These are phyloP conservation scores for Lasiosphaeris hirsuta DNA, from an alignment of 495 filamentous ascomycete genomes.

Conservation along the genomic window DNA sequence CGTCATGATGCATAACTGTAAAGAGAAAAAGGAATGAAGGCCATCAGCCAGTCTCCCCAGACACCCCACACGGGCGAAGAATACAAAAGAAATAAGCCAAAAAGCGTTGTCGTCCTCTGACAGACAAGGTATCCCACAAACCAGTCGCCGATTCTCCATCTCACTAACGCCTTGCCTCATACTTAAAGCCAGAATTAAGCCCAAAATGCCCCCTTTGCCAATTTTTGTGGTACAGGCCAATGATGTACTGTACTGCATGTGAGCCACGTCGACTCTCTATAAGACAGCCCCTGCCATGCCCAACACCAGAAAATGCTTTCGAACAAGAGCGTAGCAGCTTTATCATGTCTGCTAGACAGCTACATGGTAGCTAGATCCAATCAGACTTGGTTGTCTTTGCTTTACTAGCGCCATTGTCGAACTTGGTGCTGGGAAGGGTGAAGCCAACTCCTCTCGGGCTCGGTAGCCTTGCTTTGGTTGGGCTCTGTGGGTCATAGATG, in stretches of 20 bases:
- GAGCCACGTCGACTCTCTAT: not conserved
- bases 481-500: slow-evolving; percentile 40
- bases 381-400: slow-evolving; percentile 21
- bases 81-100: not conserved
- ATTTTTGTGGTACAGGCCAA: slow-evolving; percentile 4
- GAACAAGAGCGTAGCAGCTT: slow-evolving; percentile 2
- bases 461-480: slow-evolving; percentile 40
- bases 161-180: slow-evolving; percentile 12
- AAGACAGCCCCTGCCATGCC: slow-evolving; percentile 3
- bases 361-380: slow-evolving; percentile 22
- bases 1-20: slow-evolving; percentile 15
- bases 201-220: slow-evolving; percentile 2
- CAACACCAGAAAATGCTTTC: slow-evolving; percentile 29
- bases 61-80: not conserved
- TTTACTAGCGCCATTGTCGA: slow-evolving; percentile 14
- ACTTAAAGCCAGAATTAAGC: not conserved
- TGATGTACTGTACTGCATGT: not conserved
- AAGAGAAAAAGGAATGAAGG: not conserved
- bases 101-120: not conserved
- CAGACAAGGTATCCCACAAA: slow-evolving; percentile 2
- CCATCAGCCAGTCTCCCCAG: too few relatives aligned
- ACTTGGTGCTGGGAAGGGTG: slow-evolving; percentile 18
- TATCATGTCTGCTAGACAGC: not conserved
- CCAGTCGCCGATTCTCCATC: not conserved
- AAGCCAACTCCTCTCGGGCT: slow-evolving; percentile 46